Conservation (phyloP, 345 rosid species). For the Lagerstroemia speciosa region DNA sequence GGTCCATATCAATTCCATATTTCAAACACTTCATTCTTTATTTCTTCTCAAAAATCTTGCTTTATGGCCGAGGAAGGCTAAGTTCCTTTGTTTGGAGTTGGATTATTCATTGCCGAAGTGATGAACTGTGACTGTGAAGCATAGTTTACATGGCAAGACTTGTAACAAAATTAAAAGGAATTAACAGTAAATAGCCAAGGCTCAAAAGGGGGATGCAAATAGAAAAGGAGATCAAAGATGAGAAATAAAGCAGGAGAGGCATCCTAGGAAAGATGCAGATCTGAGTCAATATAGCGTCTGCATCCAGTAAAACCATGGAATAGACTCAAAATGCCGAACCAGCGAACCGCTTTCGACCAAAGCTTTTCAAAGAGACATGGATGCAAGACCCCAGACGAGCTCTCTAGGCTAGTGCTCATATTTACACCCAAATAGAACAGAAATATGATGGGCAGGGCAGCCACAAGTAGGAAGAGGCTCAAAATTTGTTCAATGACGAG, state of each 20-base stretch:
- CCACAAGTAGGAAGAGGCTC: not conserved
- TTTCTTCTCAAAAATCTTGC: not conserved
- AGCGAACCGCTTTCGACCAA: not conserved
- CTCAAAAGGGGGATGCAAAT: not conserved
- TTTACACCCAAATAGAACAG: not conserved
- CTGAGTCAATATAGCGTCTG: not conserved
- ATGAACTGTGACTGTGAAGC: not conserved
- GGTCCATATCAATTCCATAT: not conserved
- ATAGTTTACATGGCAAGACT: not conserved
- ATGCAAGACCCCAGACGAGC: not conserved
- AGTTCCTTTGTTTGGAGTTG: not conserved
- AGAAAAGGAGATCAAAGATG: not conserved
- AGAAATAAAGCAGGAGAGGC: not conserved
- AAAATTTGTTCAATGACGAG: not conserved
- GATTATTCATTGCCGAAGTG: not conserved
- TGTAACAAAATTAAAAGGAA: not conserved
- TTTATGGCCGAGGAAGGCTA: not conserved
- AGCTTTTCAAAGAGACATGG: not conserved
- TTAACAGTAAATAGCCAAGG: not conserved
- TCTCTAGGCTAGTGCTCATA: not conserved
- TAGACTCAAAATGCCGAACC: not conserved
- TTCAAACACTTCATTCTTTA: not conserved
- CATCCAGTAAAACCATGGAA: not conserved
- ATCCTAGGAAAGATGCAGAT: not conserved
- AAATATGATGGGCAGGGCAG: not conserved